These are phyloP conservation scores for Tubosaeta brunneosetosa DNA, from an alignment of 768 basidiomycete species.

Conservation along the genomic window DNA sequence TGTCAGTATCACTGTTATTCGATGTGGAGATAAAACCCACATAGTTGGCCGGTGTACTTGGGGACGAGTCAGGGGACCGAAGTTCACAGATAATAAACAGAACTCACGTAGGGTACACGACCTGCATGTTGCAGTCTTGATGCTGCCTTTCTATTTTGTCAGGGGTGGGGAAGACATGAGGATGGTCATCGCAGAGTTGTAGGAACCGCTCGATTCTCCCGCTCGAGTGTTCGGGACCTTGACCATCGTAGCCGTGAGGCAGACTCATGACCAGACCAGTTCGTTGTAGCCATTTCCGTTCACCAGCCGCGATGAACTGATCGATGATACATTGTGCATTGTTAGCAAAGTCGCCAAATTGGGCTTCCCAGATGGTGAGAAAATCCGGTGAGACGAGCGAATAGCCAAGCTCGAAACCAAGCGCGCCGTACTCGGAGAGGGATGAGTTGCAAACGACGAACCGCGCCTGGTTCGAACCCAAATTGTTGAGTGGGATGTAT, in stretches of 20 bases:
- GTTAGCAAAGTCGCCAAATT: conserved; percentile 98
- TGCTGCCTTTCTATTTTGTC: conserved; percentile 93
- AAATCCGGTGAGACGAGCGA: conserved; percentile 93
- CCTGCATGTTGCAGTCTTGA: conserved; percentile 99
- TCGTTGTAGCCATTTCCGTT: conserved; percentile 96
- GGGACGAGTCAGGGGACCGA: conserved; percentile 7
- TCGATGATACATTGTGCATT: conserved; percentile 98
- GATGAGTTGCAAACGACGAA: conserved; percentile 98
- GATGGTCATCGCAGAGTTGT: conserved; percentile 97
- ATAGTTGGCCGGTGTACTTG: conserved; percentile 91
- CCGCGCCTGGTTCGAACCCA: conserved; percentile 81
- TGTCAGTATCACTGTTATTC: conserved; percentile 10
- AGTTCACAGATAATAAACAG: neutral
- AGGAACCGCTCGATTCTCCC: conserved; percentile 94
- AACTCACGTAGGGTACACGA: conserved; percentile 91
- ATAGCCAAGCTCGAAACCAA: conserved; percentile 98
- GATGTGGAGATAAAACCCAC: conserved; percentile 30
- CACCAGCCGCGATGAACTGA: conserved; percentile 96
- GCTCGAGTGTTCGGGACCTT: conserved; percentile 97
- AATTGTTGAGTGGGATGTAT: conserved; percentile 85
- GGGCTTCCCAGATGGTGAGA: conserved; percentile 97
- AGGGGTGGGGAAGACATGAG: conserved; percentile 78
- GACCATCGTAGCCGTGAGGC: conserved; percentile 97
- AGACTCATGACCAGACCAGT: conserved; percentile 84
- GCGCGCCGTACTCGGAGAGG: conserved; percentile 88